These are phyloP conservation scores for Glaciozyma antarctica DNA, from an alignment of 768 basidiomycete species.

Conservation along the genomic window DNA sequence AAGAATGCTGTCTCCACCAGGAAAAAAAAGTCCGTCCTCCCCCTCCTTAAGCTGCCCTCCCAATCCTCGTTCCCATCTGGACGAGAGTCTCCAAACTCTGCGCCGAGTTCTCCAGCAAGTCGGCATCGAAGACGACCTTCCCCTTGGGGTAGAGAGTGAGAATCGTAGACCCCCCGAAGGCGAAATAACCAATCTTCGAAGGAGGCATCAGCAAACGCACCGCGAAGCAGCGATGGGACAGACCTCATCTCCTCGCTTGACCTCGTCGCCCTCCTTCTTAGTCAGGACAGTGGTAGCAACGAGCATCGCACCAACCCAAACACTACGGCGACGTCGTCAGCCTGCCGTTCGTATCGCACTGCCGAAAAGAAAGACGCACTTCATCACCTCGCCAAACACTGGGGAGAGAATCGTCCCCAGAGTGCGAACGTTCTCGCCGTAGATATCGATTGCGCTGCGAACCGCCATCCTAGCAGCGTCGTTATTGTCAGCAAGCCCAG, in stretches of 20 bases:
- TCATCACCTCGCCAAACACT: slow-evolving; percentile 83
- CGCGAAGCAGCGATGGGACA: slow-evolving; percentile 45
- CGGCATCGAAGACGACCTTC: slow-evolving; percentile 80
- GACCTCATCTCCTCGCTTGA: slow-evolving; percentile 82
- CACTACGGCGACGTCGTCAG: neutral
- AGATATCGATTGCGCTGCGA: slow-evolving; percentile 72
- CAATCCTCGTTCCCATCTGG: neutral
- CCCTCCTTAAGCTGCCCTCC: neutral
- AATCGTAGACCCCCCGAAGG: slow-evolving; percentile 61
- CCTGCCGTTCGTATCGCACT: neutral
- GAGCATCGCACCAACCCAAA: slow-evolving; percentile 83
- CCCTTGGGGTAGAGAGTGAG: slow-evolving; percentile 83
- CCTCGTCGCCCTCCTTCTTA: slow-evolving; percentile 68
- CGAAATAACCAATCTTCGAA: slow-evolving; percentile 47
- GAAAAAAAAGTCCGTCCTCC: no score
- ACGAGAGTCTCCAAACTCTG: slow-evolving; percentile 74
- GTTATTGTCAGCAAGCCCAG: neutral
- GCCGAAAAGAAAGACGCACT: slow-evolving; percentile 33
- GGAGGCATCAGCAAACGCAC: neutral
- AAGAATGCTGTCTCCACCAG: no score
- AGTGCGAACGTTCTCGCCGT: slow-evolving; percentile 87
- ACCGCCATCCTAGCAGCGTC: slow-evolving; percentile 74
- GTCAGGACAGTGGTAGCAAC: slow-evolving; percentile 77
- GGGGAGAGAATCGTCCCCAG: slow-evolving; percentile 78
- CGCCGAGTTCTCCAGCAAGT: slow-evolving; percentile 69